phyloP scores from a whole-genome alignment of 148 eudicot genomes.

The Cornus florida region DNA sequence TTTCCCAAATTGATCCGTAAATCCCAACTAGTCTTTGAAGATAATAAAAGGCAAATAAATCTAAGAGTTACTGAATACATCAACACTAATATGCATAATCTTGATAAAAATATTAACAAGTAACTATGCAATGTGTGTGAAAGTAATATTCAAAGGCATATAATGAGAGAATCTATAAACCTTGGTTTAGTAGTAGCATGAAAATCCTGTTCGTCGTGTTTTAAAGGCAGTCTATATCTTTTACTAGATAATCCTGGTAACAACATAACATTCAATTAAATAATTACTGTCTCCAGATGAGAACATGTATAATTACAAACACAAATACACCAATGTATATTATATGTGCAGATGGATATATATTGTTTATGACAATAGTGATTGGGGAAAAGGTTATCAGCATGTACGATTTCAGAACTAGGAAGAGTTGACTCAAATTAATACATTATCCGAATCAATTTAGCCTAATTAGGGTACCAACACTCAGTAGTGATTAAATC shows the following conservation, averaged over 20 bases:
- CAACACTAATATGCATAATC: not conserved
- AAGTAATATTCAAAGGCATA: not conserved
- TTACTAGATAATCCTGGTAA: conserved; percentile 47
- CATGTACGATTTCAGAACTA: too few relatives aligned
- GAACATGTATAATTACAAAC: not conserved
- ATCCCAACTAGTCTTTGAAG: too few relatives aligned
- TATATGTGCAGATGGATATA: not conserved
- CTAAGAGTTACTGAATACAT: too few relatives aligned
- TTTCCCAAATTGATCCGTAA: too few relatives aligned
- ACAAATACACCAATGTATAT: not conserved
- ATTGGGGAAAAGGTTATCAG: not conserved
- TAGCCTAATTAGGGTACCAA: not conserved
- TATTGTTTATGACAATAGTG: not conserved
- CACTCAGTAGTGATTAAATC: not conserved
- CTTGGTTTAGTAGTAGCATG: conserved; percentile 28
- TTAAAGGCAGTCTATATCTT: conserved; percentile 30
- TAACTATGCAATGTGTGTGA: too few relatives aligned
- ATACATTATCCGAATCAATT: not conserved
- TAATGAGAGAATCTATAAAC: conserved; percentile 24
- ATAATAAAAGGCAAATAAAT: too few relatives aligned
- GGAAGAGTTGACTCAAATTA: too few relatives aligned
- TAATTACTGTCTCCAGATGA: not conserved
- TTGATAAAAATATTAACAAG: not conserved
- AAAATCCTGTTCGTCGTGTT: conserved; percentile 32
- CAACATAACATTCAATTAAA: conserved; percentile 1